Conservation (phyloP, 2,329 filamentous ascomycete genomes). For the Calonectria montana region DNA sequence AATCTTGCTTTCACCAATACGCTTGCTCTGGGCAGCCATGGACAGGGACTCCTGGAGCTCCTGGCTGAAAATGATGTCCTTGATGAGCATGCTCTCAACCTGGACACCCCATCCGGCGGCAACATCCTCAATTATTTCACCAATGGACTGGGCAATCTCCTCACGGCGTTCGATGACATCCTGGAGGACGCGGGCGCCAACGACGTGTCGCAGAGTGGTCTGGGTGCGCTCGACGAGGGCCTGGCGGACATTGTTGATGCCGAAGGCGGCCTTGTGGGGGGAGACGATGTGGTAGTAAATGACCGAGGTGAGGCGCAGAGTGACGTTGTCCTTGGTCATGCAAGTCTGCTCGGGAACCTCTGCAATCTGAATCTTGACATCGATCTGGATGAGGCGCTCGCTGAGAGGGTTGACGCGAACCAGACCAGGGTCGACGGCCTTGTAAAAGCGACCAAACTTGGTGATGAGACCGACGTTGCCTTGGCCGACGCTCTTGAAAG, state of each 20-base stretch:
- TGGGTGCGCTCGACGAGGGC: constrained; percentile 98
- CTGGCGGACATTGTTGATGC: constrained; percentile 93
- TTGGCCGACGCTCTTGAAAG: constrained; percentile 91
- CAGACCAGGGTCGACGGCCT: constrained; percentile 94
- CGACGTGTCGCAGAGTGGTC: constrained; percentile 95
- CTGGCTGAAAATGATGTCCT: constrained; percentile 97
- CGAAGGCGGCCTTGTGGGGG: constrained; percentile 97
- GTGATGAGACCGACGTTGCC: constrained; percentile 96
- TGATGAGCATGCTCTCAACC: constrained; percentile 99
- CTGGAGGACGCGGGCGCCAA: constrained; percentile 94
- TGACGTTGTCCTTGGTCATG: constrained; percentile 99
- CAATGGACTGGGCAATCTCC: constrained; percentile 94
- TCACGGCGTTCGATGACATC: constrained; percentile 98
- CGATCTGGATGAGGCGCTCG: constrained; percentile 89
- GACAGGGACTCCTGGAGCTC: constrained; percentile 96
- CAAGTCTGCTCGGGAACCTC: constrained; percentile 96
- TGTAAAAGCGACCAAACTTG: constrained; percentile 94
- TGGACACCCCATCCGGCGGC: constrained; percentile 93
- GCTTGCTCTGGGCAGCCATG: constrained; percentile 99
- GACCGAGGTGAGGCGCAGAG: constrained; percentile 90
- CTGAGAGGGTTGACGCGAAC: constrained; percentile 97
- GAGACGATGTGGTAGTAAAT: constrained; percentile 99
- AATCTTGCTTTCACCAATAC: constrained; percentile 98
- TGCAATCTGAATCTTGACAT: constrained; percentile 99
- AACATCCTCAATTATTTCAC: constrained; percentile 97